Conservation (phyloP, 1,284 basidiomycete species). For the Stereum hirsutum region DNA sequence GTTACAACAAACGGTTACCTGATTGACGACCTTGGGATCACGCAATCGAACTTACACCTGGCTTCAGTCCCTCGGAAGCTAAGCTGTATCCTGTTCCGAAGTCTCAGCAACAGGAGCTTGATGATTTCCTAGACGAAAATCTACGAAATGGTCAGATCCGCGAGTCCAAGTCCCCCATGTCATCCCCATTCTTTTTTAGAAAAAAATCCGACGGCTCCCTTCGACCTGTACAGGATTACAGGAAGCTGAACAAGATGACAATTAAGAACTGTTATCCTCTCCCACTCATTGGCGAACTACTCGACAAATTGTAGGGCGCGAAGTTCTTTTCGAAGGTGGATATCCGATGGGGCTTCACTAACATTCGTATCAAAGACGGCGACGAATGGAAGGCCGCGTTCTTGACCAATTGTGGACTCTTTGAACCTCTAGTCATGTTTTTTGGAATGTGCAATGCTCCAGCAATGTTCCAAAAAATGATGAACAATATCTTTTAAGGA, state of each 20-base stretch:
- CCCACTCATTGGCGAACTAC: not conserved
- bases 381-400: not conserved
- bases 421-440: not conserved
- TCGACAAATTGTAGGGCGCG: not conserved
- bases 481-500: not conserved
- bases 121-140: not conserved
- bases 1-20: not conserved
- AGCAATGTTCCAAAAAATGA: slow-evolving; percentile 1
- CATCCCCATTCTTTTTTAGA: slow-evolving; percentile 3
- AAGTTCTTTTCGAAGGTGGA: not conserved
- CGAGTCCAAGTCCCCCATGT: not conserved
- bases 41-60: not conserved
- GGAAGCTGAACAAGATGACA: not conserved
- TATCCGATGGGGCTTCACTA: not conserved
- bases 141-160: slow-evolving; percentile 8
- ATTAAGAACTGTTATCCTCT: not conserved
- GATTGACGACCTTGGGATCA: not conserved
- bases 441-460: not conserved
- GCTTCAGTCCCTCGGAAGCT: not conserved
- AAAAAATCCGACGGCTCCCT: slow-evolving; percentile 2
- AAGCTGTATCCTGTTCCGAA: not conserved
- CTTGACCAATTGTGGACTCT: not conserved
- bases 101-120: not conserved
- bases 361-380: not conserved
- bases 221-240: slow-evolving; percentile 1